Percentiles rank a stretch among this genome's conserved stretches.
These are phyloP conservation scores for Terana coerulea DNA, from an alignment of 768 basidiomycete genomes.

Conservation along the genomic window DNA sequence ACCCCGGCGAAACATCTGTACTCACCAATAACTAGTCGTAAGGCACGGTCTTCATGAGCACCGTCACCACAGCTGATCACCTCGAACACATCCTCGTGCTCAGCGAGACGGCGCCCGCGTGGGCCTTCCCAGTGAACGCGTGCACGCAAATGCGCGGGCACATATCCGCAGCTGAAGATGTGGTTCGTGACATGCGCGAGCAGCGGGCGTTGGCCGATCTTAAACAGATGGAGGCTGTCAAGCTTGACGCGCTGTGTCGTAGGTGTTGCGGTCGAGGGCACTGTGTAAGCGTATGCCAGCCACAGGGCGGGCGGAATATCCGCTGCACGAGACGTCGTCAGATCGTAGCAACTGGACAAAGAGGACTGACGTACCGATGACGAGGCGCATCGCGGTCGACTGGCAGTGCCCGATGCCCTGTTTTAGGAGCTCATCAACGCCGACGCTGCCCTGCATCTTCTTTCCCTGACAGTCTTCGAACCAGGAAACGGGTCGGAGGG, in stretches of 20 bases:
- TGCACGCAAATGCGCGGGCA: conserved; percentile 31
- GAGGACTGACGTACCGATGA: conserved; percentile 35
- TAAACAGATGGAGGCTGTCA: conserved; percentile 20
- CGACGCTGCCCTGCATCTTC: conserved; percentile 32
- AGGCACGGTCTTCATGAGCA: conserved; percentile 30
- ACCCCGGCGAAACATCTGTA: no score
- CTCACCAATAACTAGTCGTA: conserved; percentile 36
- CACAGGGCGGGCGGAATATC: conserved; percentile 38
- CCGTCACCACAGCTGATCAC: conserved; percentile 31
- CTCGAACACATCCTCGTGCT: conserved; percentile 24
- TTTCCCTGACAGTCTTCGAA: conserved; percentile 40
- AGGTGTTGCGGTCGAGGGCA: conserved; percentile 27
- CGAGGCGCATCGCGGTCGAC: conserved; percentile 41
- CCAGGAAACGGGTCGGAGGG: conserved; percentile 38
- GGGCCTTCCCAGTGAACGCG: conserved; percentile 39
- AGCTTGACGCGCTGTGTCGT: conserved; percentile 44
- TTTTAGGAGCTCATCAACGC: conserved; percentile 33
- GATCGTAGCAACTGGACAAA: neutral
- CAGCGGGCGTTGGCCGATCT: conserved; percentile 15
- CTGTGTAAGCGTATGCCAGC: conserved; percentile 41
- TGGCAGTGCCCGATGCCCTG: conserved; percentile 40
- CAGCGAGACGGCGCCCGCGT: conserved; percentile 33
- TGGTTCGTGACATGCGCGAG: conserved; percentile 47
- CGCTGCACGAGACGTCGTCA: conserved; percentile 23
- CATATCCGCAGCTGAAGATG: conserved; percentile 39